A percentile compares a stretch with the other conserved stretches of the same genome.
phyloP scores from a whole-genome alignment of 352 stramenopile species.

The Phytophthora hybrid region DNA sequence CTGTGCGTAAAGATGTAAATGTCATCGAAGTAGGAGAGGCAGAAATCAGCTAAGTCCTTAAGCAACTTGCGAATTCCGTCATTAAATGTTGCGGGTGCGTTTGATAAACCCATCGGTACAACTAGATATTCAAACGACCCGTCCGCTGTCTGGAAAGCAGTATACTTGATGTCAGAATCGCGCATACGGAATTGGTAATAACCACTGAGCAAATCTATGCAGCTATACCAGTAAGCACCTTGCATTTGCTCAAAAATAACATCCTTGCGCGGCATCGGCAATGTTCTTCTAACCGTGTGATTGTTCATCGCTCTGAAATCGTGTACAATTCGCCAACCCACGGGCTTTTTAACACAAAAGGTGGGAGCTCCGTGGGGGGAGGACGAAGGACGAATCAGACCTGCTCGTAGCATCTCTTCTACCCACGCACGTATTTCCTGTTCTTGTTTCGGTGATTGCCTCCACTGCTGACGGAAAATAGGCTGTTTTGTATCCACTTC shows the following conservation, averaged over 20 bases:
- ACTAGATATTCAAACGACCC: conserved; percentile 36
- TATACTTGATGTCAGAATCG: conserved; percentile 22
- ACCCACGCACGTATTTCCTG: too few species aligned
- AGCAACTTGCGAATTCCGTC: conserved; percentile 20
- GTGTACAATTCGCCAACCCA: conserved; percentile 41
- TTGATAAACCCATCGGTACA: conserved; percentile 32
- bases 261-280: conserved; percentile 38
- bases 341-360: conserved; percentile 19
- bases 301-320: conserved; percentile 28
- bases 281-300: conserved; percentile 6
- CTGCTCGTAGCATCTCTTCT: too few species aligned
- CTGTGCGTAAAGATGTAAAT: background rate
- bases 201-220: conserved; percentile 33
- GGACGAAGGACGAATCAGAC: too few species aligned
- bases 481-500: too few species aligned
- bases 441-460: too few species aligned
- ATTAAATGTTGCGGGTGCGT: conserved; percentile 31
- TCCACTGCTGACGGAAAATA: background rate
- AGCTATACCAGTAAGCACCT: conserved; percentile 18
- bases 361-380: too few species aligned
- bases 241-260: conserved; percentile 23
- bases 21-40: too few species aligned
- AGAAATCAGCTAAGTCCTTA: conserved; percentile 3
- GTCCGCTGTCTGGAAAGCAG: conserved; percentile 19
- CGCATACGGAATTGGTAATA: conserved; percentile 41